Conservation (phyloP, 2,329 filamentous ascomycete species). For the Xylaria arbuscula region DNA sequence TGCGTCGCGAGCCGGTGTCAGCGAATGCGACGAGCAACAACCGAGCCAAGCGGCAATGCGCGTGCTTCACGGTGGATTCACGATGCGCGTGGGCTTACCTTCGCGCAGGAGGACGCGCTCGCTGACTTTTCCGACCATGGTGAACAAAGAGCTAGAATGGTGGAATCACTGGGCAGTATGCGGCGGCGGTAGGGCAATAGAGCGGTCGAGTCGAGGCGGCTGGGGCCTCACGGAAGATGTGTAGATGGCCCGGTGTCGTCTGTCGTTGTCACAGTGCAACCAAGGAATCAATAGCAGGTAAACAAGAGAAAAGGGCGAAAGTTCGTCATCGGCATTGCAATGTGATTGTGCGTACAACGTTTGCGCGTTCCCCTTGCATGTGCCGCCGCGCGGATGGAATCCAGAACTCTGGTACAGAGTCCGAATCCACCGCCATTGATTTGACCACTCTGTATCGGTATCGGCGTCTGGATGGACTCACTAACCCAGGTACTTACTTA, state of each 20-base stretch:
- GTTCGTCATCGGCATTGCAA: slow-evolving; percentile 19
- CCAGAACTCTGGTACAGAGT: background rate
- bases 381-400: slow-evolving; percentile 16
- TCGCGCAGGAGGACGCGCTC: slow-evolving; percentile 72
- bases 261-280: background rate
- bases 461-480: slow-evolving; percentile 17
- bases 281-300: background rate
- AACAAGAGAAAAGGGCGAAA: background rate
- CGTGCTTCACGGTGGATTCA: background rate
- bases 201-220: background rate
- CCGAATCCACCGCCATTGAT: slow-evolving; percentile 30
- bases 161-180: slow-evolving; percentile 22
- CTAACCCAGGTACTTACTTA: too few species aligned
- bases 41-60: background rate
- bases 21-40: background rate
- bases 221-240: background rate
- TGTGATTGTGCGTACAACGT: background rate
- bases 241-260: background rate
- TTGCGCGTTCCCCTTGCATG: slow-evolving; percentile 20
- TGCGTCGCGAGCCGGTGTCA: slow-evolving; percentile 53
- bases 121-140: slow-evolving; percentile 73
- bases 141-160: slow-evolving; percentile 18
- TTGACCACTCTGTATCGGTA: slow-evolving; percentile 26
- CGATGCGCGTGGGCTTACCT: slow-evolving; percentile 54
- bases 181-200: slow-evolving; percentile 2